Conservation (phyloP, 257 asterid genomes). For the Solanum commersonii region DNA sequence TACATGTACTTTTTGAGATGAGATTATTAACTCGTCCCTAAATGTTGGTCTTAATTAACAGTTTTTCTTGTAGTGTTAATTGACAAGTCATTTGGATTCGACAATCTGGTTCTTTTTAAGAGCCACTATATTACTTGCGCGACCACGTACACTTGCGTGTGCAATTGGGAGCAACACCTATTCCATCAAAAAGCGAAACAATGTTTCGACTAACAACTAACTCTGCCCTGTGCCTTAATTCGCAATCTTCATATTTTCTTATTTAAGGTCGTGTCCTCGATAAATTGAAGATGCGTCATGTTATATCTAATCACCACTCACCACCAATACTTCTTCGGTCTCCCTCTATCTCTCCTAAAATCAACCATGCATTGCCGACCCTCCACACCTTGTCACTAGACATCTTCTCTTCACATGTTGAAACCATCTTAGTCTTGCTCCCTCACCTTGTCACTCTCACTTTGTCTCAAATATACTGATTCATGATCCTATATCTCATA, state of each 20-base stretch:
- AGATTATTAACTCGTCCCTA: no score
- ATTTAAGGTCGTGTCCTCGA: not conserved
- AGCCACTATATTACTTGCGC: no score
- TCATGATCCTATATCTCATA: no score
- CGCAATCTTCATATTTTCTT: not conserved
- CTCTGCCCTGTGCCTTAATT: not conserved
- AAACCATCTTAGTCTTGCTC: not conserved
- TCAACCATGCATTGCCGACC: not conserved
- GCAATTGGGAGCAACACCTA: not conserved
- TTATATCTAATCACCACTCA: not conserved
- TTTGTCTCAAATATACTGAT: not conserved
- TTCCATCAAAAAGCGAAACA: not conserved
- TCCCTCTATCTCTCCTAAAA: not conserved
- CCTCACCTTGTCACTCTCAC: not conserved
- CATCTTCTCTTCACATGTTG: not conserved
- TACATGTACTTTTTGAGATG: no score
- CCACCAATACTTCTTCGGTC: not conserved
- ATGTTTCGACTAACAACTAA: not conserved
- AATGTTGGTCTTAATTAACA: no score
- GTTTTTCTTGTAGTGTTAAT: no score
- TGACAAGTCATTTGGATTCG: no score
- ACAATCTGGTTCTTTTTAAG: no score
- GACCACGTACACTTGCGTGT: no score
- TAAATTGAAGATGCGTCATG: not conserved
- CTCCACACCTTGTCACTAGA: not conserved